phyloP scores from a whole-genome alignment of 1,139 yeast species.

The Taphrina populina region DNA sequence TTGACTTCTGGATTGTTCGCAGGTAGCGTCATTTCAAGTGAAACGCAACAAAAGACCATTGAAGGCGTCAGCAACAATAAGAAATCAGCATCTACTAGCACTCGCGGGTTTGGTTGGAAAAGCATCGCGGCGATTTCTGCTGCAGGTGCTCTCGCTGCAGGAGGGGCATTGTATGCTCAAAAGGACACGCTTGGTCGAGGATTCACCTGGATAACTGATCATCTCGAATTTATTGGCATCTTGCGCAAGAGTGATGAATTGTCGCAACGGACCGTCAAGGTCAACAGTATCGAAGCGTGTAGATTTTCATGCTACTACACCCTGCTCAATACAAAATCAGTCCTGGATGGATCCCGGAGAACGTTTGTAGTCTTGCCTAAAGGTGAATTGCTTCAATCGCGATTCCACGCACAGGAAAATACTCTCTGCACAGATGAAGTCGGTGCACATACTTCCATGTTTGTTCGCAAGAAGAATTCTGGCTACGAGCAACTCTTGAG shows the following conservation, averaged over 20 bases:
- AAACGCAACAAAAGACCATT: slow-evolving; percentile 36
- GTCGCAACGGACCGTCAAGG: slow-evolving; percentile 31
- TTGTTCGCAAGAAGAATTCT: slow-evolving; percentile 35
- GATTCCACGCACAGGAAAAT: slow-evolving; percentile 38
- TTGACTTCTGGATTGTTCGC: slow-evolving; percentile 34
- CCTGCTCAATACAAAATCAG: not conserved
- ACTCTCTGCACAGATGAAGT: slow-evolving; percentile 37
- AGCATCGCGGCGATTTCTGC: slow-evolving; percentile 38
- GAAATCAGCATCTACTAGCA: not conserved
- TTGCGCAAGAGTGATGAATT: slow-evolving; percentile 35
- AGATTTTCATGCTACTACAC: slow-evolving; percentile 16
- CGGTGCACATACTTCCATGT: slow-evolving; percentile 39
- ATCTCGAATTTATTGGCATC: slow-evolving; percentile 37
- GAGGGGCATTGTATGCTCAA: slow-evolving; percentile 38
- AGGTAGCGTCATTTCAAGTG: slow-evolving; percentile 34
- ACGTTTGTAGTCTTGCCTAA: slow-evolving; percentile 39
- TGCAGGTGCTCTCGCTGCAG: slow-evolving; percentile 38
- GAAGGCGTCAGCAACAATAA: slow-evolving; percentile 2
- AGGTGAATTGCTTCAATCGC: slow-evolving; percentile 36
- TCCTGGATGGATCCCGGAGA: slow-evolving; percentile 28
- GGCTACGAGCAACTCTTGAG: slow-evolving; percentile 35
- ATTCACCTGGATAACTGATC: slow-evolving; percentile 38
- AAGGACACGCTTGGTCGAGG: slow-evolving; percentile 37
- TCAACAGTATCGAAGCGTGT: slow-evolving; percentile 35
- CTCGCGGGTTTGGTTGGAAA: slow-evolving; percentile 38